These are phyloP conservation scores for Hyphodiscus hymeniophilus DNA, from an alignment of 495 filamentous ascomycete species.

Conservation along the genomic window DNA sequence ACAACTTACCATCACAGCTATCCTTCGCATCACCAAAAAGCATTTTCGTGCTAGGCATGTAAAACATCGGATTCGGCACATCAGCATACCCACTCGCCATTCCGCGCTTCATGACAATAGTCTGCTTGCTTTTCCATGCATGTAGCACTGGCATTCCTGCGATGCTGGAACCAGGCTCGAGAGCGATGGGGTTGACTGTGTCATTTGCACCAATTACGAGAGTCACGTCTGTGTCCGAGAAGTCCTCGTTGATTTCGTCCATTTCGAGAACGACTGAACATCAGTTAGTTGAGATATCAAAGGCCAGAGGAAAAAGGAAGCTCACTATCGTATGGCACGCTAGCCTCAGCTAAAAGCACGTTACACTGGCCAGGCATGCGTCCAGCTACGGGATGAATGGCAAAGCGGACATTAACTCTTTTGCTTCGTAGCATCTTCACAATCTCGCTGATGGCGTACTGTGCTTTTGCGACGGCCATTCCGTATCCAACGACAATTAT, in stretches of 20 bases:
- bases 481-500: constrained; percentile 78
- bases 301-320: constrained; percentile 14
- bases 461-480: constrained; percentile 82
- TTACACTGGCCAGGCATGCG: constrained; percentile 86
- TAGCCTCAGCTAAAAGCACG: constrained; percentile 72
- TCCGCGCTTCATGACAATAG: constrained; percentile 78
- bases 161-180: constrained; percentile 70
- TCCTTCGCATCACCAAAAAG: constrained; percentile 77
- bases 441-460: constrained; percentile 77
- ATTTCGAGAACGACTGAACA: constrained; percentile 61
- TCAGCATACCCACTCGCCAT: constrained; percentile 80
- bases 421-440: constrained; percentile 57
- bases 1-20: constrained; percentile 58
- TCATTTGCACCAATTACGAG: constrained; percentile 83
- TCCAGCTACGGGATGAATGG: constrained; percentile 76
- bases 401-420: constrained; percentile 72
- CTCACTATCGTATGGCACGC: constrained; percentile 66
- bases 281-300: constrained; percentile 18
- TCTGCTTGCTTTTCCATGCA: constrained; percentile 85
- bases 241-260: constrained; percentile 89
- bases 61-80: constrained; percentile 84
- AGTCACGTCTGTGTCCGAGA: constrained; percentile 71
- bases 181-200: constrained; percentile 75
- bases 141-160: constrained; percentile 82
- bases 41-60: constrained; percentile 76